Evolutionary conservation across 73 alveolate genomes (phyloP), one percentile per base, ranked within the genome.

Genomic region (Stentor roeselii): DNA sequence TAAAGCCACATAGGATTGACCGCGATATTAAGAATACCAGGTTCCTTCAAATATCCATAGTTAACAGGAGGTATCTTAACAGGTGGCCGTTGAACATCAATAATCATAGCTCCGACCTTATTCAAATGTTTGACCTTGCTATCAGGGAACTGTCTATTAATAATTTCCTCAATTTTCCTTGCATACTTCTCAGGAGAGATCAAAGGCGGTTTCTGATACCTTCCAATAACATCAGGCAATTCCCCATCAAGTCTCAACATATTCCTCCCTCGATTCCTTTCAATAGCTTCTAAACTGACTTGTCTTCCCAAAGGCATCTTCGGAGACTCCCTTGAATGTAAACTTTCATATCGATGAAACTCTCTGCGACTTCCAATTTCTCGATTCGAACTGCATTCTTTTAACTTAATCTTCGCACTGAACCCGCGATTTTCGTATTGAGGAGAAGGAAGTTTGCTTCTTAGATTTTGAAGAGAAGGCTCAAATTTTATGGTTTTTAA

Each of bases 401-500:
- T 11, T 6, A 50, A 11, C 21, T 50, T 50, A 50, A 11, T 11
- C 6, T 50, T 50, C 21, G 67, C 67, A 21, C 67, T 50, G 30
- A 50, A 11, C 6, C 67, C 67, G 6, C 67, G 67, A 50, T 50
- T 50, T 50, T 50, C 67, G 21, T 50, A 50, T 11, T 50, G 6
- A 50, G 78, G 36, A 14, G 3, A 3, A 30, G 80, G 80, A 21
- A 67, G 37, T 67, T 67, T 67, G 27, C 21, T 67, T 11, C 34
- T 67, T 21, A 67, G 37, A 67, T 21, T 67, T 67, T 67, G 80
- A 11, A 32, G 27, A 67, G 15, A 21, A 1, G 80, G 80, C 27
- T 67, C 80, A 67, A 67, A 67, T 34, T 67, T 67, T 67, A 67
- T 67, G 2, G 80, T 67, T 11, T 67, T 67, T 34, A 67, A 2